phyloP scores from a whole-genome alignment of 257 asterid genomes.

The Primulina eburnea region DNA sequence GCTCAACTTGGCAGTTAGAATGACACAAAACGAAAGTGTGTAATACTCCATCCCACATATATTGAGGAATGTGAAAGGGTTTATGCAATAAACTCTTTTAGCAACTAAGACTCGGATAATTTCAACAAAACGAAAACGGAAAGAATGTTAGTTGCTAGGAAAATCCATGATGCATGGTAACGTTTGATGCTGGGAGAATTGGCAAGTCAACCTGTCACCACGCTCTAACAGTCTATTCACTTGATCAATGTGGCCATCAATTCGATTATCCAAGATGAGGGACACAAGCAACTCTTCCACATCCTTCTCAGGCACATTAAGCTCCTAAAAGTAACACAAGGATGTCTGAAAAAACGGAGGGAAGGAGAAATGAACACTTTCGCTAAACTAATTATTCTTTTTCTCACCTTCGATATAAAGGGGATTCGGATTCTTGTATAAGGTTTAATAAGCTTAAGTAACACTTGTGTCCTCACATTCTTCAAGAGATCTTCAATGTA shows the following conservation, averaged over 20 bases:
- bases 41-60: background rate
- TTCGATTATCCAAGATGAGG: conserved; percentile 85
- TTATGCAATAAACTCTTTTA: no score
- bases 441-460: conserved; percentile 96
- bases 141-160: background rate
- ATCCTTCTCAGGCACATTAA: conserved; percentile 93
- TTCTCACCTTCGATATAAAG: conserved; percentile 81
- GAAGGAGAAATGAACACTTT: background rate
- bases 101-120: background rate
- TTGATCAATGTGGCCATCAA: conserved; percentile 93
- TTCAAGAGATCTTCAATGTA: conserved; percentile 97
- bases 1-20: background rate
- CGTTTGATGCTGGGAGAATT: conserved; percentile 5
- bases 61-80: background rate
- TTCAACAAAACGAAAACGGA: background rate
- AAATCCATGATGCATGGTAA: background rate
- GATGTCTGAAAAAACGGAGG: background rate
- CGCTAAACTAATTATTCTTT: conserved; percentile 12
- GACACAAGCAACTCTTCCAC: conserved; percentile 91
- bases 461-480: conserved; percentile 95
- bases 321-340: conserved; percentile 56
- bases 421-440: conserved; percentile 94
- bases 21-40: background rate
- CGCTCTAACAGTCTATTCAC: conserved; percentile 86
- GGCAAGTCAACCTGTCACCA: conserved; percentile 75